Percentiles rank a stretch among this genome's conserved stretches.
phyloP scores from a whole-genome alignment of 169 alveolate species.

The Plasmodium reichenowi region DNA sequence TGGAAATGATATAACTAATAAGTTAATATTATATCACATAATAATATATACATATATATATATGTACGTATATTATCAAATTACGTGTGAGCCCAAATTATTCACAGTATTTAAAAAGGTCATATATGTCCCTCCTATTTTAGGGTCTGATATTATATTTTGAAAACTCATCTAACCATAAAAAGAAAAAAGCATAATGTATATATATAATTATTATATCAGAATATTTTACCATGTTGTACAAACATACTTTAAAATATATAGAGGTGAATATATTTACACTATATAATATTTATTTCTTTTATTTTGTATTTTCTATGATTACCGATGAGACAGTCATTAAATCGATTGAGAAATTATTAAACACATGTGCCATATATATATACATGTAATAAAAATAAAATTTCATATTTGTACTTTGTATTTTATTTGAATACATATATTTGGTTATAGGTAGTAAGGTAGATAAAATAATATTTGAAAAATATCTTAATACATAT shows the following conservation, averaged over 20 bases:
- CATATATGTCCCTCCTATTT: constrained; percentile 90
- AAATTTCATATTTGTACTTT: constrained; percentile 13
- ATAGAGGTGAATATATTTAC: background rate
- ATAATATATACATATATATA: background rate
- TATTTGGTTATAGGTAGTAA: constrained; percentile 64
- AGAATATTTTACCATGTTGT: background rate
- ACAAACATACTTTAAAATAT: background rate
- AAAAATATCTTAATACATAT: constrained; percentile 57
- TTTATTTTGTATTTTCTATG: background rate
- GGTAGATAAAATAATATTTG: constrained; percentile 50
- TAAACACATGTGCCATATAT: constrained; percentile 76
- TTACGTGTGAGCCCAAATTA: constrained; percentile 84
- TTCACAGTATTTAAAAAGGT: constrained; percentile 88
- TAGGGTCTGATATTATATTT: constrained; percentile 87
- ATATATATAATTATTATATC: background rate
- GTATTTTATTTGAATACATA: constrained; percentile 53
- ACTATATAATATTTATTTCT: background rate
- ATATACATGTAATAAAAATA: constrained; percentile 63
- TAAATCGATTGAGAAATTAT: constrained; percentile 66
- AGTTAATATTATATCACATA: background rate
- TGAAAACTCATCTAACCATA: constrained; percentile 81
- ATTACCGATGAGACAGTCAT: constrained; percentile 73
- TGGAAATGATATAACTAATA: background rate
- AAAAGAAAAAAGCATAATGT: too few relatives aligned
- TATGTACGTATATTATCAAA: constrained; percentile 10